phyloP scores from a whole-genome alignment of 2,329 filamentous ascomycete genomes.

The Pseudocercospora cruenta region DNA sequence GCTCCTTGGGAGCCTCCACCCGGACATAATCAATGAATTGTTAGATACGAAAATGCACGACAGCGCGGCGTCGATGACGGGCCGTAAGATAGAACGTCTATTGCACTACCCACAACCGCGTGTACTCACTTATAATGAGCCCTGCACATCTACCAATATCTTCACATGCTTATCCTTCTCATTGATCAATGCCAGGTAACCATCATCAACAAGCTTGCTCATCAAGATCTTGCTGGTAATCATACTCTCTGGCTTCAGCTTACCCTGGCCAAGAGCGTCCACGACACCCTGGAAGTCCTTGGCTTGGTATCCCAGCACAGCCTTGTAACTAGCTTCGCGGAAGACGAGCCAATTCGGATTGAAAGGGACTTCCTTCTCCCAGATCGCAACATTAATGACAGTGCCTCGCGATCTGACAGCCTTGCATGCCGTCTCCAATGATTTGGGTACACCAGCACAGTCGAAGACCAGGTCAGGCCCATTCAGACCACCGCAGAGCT shows the following conservation, averaged over 20 bases:
- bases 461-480: constrained; percentile 66
- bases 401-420: constrained; percentile 59
- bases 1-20: neutral
- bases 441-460: constrained; percentile 61
- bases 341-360: constrained; percentile 59
- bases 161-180: constrained; percentile 67
- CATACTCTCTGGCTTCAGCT: constrained; percentile 59
- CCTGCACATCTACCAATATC: constrained; percentile 57
- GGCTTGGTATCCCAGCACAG: constrained; percentile 55
- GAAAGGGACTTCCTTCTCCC: constrained; percentile 60
- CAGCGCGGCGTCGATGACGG: neutral
- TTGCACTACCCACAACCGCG: neutral
- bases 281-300: constrained; percentile 63
- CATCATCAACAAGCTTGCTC: constrained; percentile 60
- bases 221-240: constrained; percentile 63
- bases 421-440: constrained; percentile 48
- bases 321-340: constrained; percentile 57
- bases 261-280: constrained; percentile 35
- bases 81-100: neutral
- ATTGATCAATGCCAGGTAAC: constrained; percentile 60
- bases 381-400: constrained; percentile 67
- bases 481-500: constrained; percentile 50
- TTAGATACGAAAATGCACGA: neutral
- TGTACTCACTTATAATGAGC: constrained; percentile 12
- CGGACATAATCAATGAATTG: neutral